Evolutionary conservation across 495 filamentous ascomycete genomes (phyloP), one percentile per base, ranked within the genome.

Genomic region (Zalerion maritima): DNA sequence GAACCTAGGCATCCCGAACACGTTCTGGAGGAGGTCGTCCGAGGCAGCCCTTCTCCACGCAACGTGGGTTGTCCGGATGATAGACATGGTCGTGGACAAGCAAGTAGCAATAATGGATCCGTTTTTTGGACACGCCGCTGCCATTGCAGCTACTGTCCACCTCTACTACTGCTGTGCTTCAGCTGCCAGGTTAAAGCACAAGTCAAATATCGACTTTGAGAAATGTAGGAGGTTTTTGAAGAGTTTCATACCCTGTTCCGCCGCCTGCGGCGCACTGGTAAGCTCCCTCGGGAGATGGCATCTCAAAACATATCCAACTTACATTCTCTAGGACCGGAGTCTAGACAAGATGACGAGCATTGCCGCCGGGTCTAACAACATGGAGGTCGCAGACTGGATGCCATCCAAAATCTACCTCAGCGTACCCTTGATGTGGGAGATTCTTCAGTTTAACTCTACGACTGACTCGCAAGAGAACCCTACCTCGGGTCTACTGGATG

Each of bases 341-440:
- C 29, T 62, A 3, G 47, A 58, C 31, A 50, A 52, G 10, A 52
- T 62, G 40, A 60, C 46, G 4, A 47, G 49, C 1, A 59, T 62
- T 20, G 58, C 57, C 2, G 56, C 49, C 14, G 58, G 58, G n/a
- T 49, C 55, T 0, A 49, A 60, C 9, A 50, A 47, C 11, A 43
- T 60, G 12, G 53, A 60, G 20, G 47, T 36, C 21, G 37, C 56
- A 29, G 54, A 60, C 22, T 62, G 58, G 58, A 52, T 54, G 16
- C 57, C 58, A 1, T 54, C 52, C 14, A 60, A 58, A 22, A 60
- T 62, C 15, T 51, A 59, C 38, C 53, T 62, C n/a, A 62, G 54
- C 25, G 55, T 62, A 10, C 55, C 58, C n/a, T 26, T 62, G n/a
- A 62, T 62, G 58, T 62, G 58, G 58, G 57, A 60, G 18, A 41